Evolutionary conservation across 768 basidiomycete genomes (phyloP).

Genomic region (Trametes cubensis): DNA sequence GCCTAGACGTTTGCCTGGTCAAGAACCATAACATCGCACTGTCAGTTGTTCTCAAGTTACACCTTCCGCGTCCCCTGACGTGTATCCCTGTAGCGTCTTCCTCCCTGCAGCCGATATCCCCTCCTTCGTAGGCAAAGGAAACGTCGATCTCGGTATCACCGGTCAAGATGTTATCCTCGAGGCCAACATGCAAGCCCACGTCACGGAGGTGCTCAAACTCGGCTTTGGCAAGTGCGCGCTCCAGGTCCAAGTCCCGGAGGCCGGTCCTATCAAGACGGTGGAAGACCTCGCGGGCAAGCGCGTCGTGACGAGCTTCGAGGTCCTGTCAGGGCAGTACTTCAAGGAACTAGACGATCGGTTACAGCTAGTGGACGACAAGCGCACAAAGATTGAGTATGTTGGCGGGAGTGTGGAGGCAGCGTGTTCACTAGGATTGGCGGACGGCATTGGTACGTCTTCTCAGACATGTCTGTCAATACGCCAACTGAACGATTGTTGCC

Average conservation of each 20-base stretch:
- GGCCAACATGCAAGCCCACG: constrained; percentile 74
- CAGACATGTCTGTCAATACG: neutral
- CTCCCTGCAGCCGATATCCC: constrained; percentile 97
- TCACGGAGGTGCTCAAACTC: constrained; percentile 80
- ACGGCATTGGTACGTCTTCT: constrained; percentile 81
- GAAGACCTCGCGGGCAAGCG: constrained; percentile 88
- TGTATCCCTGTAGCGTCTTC: constrained; percentile 67
- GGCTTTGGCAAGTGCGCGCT: constrained; percentile 92
- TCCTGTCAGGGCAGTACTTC: constrained; percentile 83
- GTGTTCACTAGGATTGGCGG: constrained; percentile 92
- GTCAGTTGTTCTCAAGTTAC: constrained; percentile 50
- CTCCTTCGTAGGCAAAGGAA: constrained; percentile 97
- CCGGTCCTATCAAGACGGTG: constrained; percentile 63
- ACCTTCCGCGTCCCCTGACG: neutral
- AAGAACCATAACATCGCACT: constrained; percentile 92
- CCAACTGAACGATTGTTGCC: constrained; percentile 1
- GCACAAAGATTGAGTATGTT: constrained; percentile 90
- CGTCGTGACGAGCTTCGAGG: constrained; percentile 93
- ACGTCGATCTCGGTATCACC: constrained; percentile 95
- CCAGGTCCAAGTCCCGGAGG: constrained; percentile 89
- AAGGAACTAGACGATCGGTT: constrained; percentile 57
- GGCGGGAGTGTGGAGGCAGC: constrained; percentile 99
- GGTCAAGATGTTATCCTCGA: constrained; percentile 98
- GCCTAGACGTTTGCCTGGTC: constrained; percentile 93
- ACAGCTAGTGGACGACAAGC: constrained; percentile 52